phyloP scores from a whole-genome alignment of 768 basidiomycete genomes.

The Clathrus columnatus region DNA sequence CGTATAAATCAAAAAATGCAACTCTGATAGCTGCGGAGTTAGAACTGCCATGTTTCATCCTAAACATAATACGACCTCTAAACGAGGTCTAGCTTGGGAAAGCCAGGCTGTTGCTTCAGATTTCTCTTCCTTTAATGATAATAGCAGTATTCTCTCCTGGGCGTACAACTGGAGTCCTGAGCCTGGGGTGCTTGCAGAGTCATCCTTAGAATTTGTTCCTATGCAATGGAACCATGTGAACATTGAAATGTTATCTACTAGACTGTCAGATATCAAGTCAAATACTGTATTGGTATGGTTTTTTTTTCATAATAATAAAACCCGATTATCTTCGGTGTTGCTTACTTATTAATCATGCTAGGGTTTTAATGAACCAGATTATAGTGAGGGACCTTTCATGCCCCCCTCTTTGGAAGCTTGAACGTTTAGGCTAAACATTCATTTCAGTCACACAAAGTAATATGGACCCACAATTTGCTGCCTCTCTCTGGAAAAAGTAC shows the following conservation, averaged over 20 bases:
- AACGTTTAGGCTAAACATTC: neutral
- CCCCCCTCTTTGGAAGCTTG: too few relatives aligned
- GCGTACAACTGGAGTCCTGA: neutral
- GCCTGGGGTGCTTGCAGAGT: neutral
- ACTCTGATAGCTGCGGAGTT: neutral
- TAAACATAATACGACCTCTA: neutral
- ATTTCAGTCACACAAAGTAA: constrained; percentile 20
- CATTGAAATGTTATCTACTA: neutral
- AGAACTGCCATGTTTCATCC: neutral
- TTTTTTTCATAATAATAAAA: too few relatives aligned
- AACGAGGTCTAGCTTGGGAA: neutral
- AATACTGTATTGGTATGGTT: neutral
- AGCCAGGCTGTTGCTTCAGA: neutral
- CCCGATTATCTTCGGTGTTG: too few relatives aligned
- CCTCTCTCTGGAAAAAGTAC: constrained; percentile 28
- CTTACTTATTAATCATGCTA: neutral
- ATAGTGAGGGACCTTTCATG: neutral
- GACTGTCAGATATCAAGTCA: neutral
- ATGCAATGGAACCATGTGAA: neutral
- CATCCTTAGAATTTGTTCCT: neutral
- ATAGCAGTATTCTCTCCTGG: neutral
- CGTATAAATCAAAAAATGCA: too few relatives aligned
- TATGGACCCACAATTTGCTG: constrained; percentile 21
- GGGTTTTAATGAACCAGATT: neutral
- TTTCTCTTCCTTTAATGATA: neutral